A percentile compares a stretch with the other conserved stretches of the same genome.
Evolutionary conservation across 1,139 yeast genomes (phyloP).

Genomic region (Kazachstania sp.): DNA sequence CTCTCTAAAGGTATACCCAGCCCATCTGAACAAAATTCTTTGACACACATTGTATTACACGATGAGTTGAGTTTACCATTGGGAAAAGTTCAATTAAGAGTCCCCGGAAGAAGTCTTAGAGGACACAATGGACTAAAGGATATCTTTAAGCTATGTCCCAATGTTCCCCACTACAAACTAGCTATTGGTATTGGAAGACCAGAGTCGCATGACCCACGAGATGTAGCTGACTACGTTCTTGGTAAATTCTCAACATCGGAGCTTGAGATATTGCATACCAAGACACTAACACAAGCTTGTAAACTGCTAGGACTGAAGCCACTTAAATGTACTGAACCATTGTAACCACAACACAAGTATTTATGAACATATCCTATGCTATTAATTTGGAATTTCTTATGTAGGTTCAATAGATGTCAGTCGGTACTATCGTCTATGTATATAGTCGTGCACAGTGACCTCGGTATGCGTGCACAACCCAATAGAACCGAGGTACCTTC

Average conservation of each 20-base stretch:
- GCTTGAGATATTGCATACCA: neutral
- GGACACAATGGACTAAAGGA: conserved; percentile 79
- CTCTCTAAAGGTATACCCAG: conserved; percentile 28
- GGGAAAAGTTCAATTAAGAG: conserved; percentile 56
- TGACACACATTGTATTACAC: conserved; percentile 51
- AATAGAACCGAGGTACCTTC: no score
- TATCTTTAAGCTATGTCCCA: conserved; percentile 34
- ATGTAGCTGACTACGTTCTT: conserved; percentile 57
- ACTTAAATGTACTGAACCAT: no score
- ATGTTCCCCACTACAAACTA: conserved; percentile 32
- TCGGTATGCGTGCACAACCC: no score
- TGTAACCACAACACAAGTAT: no score
- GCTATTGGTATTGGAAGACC: conserved; percentile 74
- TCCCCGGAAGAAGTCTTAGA: conserved; percentile 48
- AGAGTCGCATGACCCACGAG: conserved; percentile 33
- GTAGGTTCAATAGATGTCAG: no score
- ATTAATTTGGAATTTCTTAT: no score
- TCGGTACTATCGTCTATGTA: no score
- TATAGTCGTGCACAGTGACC: no score
- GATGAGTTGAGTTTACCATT: conserved; percentile 63
- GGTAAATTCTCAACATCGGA: conserved; percentile 33
- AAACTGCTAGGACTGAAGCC: neutral
- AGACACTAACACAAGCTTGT: neutral
- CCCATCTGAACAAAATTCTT: neutral
- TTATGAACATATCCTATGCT: no score